phyloP scores from a whole-genome alignment of 2,329 filamentous ascomycete species.

The Exophiala phaeomuriformis region DNA sequence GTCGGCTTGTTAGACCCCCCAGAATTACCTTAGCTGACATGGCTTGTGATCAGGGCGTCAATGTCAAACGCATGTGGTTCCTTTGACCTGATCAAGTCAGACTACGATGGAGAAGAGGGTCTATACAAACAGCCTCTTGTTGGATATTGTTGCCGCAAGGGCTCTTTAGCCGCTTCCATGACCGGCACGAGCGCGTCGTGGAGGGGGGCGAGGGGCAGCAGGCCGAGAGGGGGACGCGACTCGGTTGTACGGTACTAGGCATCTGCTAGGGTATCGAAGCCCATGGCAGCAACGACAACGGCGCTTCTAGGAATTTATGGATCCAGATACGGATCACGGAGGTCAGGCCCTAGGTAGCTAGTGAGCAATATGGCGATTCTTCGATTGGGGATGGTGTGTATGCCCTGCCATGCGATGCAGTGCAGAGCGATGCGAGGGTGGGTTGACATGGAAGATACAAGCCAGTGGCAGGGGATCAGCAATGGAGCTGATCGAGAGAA shows the following conservation, averaged over 20 bases:
- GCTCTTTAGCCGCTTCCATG: neutral
- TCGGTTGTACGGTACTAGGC: neutral
- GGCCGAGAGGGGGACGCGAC: neutral
- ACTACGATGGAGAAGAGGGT: conserved; percentile 8
- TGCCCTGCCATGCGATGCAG: neutral
- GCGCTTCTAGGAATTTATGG: neutral
- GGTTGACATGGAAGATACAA: neutral
- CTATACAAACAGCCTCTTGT: conserved; percentile 7
- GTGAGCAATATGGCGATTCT: neutral
- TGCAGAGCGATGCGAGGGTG: neutral
- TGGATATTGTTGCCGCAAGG: conserved; percentile 14
- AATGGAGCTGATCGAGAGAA: neutral
- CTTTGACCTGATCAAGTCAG: conserved; percentile 1
- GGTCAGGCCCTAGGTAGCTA: neutral
- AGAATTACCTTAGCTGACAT: conserved; percentile 12
- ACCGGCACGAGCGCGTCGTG: neutral
- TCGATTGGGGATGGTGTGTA: conserved; percentile 5
- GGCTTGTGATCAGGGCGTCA: conserved; percentile 21
- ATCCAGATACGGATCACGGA: neutral
- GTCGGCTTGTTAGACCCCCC: conserved; percentile 19
- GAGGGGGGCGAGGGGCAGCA: neutral
- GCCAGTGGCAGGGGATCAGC: neutral
- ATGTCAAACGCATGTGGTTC: conserved; percentile 17
- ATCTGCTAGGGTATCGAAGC: too few relatives aligned
- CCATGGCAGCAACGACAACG: too few relatives aligned